Evolutionary conservation across 257 asterid species (phyloP).

Genomic region (Fraxinus americana): DNA sequence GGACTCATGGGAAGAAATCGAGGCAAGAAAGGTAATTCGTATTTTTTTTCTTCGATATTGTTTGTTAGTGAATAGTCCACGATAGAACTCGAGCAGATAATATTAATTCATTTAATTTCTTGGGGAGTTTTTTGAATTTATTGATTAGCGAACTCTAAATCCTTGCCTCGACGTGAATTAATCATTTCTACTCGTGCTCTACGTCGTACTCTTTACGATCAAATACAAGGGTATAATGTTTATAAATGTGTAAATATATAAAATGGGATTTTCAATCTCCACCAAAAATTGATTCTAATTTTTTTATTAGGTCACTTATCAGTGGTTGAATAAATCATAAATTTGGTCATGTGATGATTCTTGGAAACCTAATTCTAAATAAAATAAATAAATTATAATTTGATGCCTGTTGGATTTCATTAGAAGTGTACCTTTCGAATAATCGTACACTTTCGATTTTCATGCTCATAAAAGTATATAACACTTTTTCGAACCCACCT

Average conservation of each 20-base stretch:
- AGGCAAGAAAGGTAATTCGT: constrained; percentile 24
- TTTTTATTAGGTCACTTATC: too few species aligned
- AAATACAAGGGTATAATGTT: too few species aligned
- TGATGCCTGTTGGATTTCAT: not conserved
- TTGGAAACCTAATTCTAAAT: too few species aligned
- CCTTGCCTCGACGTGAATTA: not conserved
- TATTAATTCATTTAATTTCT: too few species aligned
- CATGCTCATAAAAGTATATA: not conserved
- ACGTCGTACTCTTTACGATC: not conserved
- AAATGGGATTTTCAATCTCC: too few species aligned
- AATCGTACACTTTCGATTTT: not conserved
- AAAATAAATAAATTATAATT: too few species aligned
- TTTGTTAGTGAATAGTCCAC: not conserved
- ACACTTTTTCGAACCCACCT: not conserved
- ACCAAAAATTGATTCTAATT: too few species aligned
- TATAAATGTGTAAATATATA: too few species aligned
- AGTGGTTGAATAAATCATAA: too few species aligned
- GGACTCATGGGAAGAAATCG: constrained; percentile 25
- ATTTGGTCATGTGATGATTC: too few species aligned
- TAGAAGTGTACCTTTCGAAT: not conserved
- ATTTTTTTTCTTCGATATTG: not conserved
- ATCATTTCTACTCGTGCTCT: not conserved
- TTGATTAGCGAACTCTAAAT: too few species aligned
- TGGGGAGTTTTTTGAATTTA: not conserved
- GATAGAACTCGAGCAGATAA: not conserved